phyloP scores from a whole-genome alignment of 2,329 filamentous ascomycete species.

The Nemania diffusa region DNA sequence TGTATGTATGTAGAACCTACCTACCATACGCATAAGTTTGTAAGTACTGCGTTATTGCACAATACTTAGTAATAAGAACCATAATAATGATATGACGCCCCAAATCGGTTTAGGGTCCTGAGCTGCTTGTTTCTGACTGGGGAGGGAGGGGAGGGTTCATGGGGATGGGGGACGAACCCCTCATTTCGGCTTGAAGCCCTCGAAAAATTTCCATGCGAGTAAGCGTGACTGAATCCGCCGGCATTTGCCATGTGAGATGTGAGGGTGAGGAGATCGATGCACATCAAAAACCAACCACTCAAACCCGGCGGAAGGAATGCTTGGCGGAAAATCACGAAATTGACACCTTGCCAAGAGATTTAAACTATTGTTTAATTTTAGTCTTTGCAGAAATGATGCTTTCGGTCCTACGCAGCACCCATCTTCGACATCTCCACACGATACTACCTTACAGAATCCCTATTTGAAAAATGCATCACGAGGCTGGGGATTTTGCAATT shows the following conservation, averaged over 20 bases:
- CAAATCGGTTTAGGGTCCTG: no score
- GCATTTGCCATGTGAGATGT: slow-evolving; percentile 28
- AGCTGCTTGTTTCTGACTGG: no score
- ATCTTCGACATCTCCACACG: neutral
- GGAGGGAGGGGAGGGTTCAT: no score
- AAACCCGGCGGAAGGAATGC: neutral
- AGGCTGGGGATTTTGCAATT: neutral
- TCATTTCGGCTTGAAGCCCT: slow-evolving; percentile 23
- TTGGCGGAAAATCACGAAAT: slow-evolving; percentile 15
- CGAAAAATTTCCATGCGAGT: slow-evolving; percentile 17
- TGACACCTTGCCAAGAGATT: slow-evolving; percentile 12
- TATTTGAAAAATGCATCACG: neutral
- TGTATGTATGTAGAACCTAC: no score
- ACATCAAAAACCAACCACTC: slow-evolving; percentile 17
- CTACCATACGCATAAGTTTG: no score
- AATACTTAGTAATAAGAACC: no score
- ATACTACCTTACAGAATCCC: neutral
- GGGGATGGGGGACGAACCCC: slow-evolving; percentile 12
- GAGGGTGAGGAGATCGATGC: slow-evolving; percentile 27
- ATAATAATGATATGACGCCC: no score
- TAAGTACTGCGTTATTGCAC: no score
- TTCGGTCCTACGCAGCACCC: neutral
- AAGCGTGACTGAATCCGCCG: slow-evolving; percentile 19
- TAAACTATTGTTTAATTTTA: slow-evolving; percentile 1
- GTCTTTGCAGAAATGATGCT: neutral